Evolutionary conservation across 345 rosid genomes (phyloP).

Genomic region (Mangifera indica): DNA sequence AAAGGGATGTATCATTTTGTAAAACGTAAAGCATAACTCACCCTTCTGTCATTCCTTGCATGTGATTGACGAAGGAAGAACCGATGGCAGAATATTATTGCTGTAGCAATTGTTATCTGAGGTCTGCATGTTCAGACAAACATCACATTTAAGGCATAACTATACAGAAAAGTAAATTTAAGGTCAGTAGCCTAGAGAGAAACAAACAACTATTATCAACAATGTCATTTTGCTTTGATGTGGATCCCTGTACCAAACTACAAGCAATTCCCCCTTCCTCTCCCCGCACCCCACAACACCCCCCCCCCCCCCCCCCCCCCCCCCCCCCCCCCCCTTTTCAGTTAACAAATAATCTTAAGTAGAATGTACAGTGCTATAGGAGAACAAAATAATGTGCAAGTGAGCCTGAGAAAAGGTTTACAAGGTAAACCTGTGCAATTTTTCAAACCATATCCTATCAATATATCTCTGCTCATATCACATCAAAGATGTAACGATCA

Average conservation of each 20-base stretch:
- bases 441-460: slow-evolving; percentile 9
- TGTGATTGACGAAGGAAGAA: slow-evolving; percentile 64
- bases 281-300: too few species aligned
- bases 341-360: background rate
- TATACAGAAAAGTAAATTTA: background rate
- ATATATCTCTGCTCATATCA: too few species aligned
- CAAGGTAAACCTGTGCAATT: background rate
- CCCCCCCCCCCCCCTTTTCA: too few species aligned
- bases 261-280: background rate
- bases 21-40: slow-evolving; percentile 25
- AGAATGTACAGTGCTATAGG: background rate
- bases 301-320: too few species aligned
- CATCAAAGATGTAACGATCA: background rate
- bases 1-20: background rate
- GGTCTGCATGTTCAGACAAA: slow-evolving; percentile 44
- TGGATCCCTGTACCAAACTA: background rate
- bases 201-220: background rate
- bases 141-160: background rate
- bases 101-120: slow-evolving; percentile 65
- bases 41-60: slow-evolving; percentile 61
- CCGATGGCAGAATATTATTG: slow-evolving; percentile 65
- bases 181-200: background rate
- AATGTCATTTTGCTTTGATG: background rate
- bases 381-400: too few species aligned
- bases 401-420: too few species aligned